phyloP scores from a whole-genome alignment of 805 yeast species.

The Kazachstania psychrophila region DNA sequence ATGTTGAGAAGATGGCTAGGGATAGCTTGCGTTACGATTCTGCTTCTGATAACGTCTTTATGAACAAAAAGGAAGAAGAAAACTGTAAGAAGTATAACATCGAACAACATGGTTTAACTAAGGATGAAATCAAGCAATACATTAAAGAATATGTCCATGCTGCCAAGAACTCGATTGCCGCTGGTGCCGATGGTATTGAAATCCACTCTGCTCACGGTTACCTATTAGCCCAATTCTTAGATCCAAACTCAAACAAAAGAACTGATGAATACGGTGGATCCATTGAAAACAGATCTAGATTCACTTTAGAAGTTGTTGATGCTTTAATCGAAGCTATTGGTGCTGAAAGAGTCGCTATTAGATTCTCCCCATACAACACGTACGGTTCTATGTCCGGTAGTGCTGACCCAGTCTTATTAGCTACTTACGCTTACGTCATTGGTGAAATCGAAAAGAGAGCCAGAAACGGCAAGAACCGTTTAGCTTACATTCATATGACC shows the following conservation, averaged over 20 bases:
- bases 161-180: conserved; percentile 31
- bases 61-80: conserved; percentile 27
- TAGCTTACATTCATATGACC: conserved; percentile 37
- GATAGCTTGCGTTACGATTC: conserved; percentile 32
- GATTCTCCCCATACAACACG: conserved; percentile 38
- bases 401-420: conserved; percentile 27
- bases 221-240: conserved; percentile 45
- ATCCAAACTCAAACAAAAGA: conserved; percentile 35
- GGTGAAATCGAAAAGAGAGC: conserved; percentile 34
- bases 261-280: conserved; percentile 48
- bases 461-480: conserved; percentile 25
- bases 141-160: conserved; percentile 36
- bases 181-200: conserved; percentile 51
- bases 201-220: conserved; percentile 65
- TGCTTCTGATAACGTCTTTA: conserved; percentile 32
- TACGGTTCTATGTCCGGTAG: conserved; percentile 34
- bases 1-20: conserved; percentile 30
- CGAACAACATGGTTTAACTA: conserved; percentile 24
- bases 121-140: conserved; percentile 32
- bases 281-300: conserved; percentile 39
- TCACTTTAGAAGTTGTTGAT: conserved; percentile 41
- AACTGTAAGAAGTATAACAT: conserved; percentile 27
- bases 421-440: conserved; percentile 35
- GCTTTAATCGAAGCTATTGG: conserved; percentile 43
- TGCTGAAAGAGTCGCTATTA: conserved; percentile 36